Evolutionary conservation across 2,329 filamentous ascomycete genomes (phyloP).

Genomic region (Clonostachys solani): DNA sequence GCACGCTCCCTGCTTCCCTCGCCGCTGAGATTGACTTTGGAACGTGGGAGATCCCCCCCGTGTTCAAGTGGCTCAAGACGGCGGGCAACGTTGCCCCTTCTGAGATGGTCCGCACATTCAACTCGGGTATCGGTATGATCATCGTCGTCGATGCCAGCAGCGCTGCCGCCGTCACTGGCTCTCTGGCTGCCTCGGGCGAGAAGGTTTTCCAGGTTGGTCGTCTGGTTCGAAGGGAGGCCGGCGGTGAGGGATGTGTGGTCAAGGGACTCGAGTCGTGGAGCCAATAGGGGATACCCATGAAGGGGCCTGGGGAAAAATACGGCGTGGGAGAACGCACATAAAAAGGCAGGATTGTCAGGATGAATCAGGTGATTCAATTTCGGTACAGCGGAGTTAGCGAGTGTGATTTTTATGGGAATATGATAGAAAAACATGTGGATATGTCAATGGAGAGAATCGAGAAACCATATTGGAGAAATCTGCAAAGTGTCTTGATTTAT

Average conservation of each 20-base stretch:
- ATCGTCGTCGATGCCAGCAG: conserved; percentile 68
- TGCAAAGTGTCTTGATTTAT: no score
- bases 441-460: no score
- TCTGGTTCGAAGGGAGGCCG: conserved; percentile 53
- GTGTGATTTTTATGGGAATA: no score
- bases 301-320: no score
- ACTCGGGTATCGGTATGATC: conserved; percentile 93
- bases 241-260: conserved; percentile 23
- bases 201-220: conserved; percentile 72
- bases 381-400: no score
- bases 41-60: conserved; percentile 69
- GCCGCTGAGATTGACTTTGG: conserved; percentile 76
- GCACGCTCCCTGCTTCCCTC: conserved; percentile 79
- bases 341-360: no score
- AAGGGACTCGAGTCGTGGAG: conserved; percentile 26
- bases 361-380: no score
- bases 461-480: no score
- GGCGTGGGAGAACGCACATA: no score
- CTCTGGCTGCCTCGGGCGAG: conserved; percentile 67
- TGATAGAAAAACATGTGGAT: no score
- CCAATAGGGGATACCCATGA: no score
- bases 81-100: conserved; percentile 64
- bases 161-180: conserved; percentile 53
- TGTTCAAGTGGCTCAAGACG: conserved; percentile 83
- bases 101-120: conserved; percentile 93